phyloP scores from a whole-genome alignment of 2,329 filamentous ascomycete species.

The Ophiostoma sp. region DNA sequence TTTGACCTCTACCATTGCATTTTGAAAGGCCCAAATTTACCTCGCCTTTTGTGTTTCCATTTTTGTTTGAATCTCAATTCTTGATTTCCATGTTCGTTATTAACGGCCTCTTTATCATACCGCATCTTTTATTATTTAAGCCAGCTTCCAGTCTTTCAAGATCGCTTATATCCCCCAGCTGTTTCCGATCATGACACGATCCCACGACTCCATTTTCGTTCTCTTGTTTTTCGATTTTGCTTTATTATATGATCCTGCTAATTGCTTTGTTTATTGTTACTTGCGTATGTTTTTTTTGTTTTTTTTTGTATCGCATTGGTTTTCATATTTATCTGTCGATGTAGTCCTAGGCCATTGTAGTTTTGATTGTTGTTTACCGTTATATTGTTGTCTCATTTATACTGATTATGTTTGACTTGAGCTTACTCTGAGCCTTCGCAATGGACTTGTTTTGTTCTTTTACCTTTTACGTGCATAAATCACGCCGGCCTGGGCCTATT shows the following conservation, averaged over 20 bases:
- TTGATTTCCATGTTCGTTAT: neutral
- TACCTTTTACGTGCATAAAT: neutral
- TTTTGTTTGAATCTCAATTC: neutral
- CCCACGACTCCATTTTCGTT: neutral
- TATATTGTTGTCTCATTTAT: neutral
- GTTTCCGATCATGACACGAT: neutral
- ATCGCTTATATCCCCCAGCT: neutral
- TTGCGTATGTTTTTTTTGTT: too few species aligned
- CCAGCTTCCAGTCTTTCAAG: neutral
- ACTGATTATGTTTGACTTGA: neutral
- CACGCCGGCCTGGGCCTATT: neutral
- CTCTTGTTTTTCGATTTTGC: neutral
- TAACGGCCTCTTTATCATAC: neutral
- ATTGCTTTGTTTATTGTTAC: neutral
- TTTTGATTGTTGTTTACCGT: neutral
- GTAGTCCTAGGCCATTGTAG: neutral
- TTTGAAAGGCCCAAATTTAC: neutral
- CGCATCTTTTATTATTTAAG: neutral
- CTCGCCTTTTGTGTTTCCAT: neutral
- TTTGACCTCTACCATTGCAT: constrained; percentile 12
- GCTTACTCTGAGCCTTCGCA: neutral
- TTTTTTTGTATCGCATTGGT: neutral
- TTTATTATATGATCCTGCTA: neutral
- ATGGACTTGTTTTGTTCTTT: neutral
- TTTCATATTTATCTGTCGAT: neutral